A percentile compares a stretch with the other conserved stretches of the same genome.
Conservation (phyloP, 306 rosid genomes). For the Alnus rubra region DNA sequence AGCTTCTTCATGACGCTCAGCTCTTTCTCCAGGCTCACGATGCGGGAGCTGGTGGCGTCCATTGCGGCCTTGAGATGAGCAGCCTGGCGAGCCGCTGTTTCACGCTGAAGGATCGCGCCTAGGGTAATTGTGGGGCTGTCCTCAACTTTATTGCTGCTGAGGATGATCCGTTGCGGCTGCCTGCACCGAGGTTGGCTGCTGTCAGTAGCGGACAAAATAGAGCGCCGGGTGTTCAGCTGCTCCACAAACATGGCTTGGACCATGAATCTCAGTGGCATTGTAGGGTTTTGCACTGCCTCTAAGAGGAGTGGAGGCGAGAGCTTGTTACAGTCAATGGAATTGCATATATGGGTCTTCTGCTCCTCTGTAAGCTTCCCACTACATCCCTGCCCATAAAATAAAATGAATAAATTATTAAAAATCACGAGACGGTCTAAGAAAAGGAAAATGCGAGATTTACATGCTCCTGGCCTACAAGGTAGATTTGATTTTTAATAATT, state of each 20-base stretch:
- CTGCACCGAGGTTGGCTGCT: neutral
- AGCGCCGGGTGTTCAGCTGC: slow-evolving; percentile 75
- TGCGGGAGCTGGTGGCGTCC: slow-evolving; percentile 63
- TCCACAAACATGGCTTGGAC: slow-evolving; percentile 77
- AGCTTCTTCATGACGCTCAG: slow-evolving; percentile 57
- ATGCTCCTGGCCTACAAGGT: no score
- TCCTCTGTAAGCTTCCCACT: slow-evolving; percentile 57
- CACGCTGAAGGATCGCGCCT: slow-evolving; percentile 58
- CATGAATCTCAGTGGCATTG: slow-evolving; percentile 75
- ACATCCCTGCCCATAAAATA: slow-evolving; percentile 45
- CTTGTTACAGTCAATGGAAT: slow-evolving; percentile 63
- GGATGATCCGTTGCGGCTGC: slow-evolving; percentile 1
- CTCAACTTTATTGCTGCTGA: neutral
- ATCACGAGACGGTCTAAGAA: neutral
- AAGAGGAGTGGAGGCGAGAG: slow-evolving; percentile 52
- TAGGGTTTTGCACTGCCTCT: slow-evolving; percentile 73
- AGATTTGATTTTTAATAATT: no score
- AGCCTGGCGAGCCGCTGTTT: slow-evolving; percentile 47
- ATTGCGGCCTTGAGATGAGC: slow-evolving; percentile 56
- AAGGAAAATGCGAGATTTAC: neutral
- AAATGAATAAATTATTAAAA: neutral
- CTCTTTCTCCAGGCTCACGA: slow-evolving; percentile 65
- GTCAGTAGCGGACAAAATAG: slow-evolving; percentile 34
- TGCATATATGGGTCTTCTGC: slow-evolving; percentile 59
- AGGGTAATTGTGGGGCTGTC: slow-evolving; percentile 30